These are phyloP conservation scores for Peronospora destructor DNA, from an alignment of 352 stramenopile species.

Conservation along the genomic window DNA sequence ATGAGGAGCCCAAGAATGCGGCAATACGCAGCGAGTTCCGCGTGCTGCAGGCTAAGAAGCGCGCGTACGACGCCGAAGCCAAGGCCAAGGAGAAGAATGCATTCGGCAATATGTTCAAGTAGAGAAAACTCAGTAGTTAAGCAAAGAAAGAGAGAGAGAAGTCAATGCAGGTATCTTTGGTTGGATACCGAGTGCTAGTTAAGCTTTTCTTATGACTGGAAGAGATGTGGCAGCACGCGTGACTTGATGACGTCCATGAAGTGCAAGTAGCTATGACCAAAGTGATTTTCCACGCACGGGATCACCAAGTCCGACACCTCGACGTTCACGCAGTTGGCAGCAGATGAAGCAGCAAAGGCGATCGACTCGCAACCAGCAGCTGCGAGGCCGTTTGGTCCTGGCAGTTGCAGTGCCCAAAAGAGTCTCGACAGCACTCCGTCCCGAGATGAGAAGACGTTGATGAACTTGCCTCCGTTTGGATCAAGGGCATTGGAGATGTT, in stretches of 20 bases:
- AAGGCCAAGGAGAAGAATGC: conserved; percentile 45
- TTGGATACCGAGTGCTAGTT: conserved; percentile 3
- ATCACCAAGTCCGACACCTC: conserved; percentile 65
- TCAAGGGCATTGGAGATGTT: conserved; percentile 35
- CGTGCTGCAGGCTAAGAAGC: conserved; percentile 40
- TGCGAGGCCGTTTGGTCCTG: conserved; percentile 23
- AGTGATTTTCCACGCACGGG: conserved; percentile 54
- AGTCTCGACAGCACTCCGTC: conserved; percentile 71
- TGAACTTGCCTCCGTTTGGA: conserved; percentile 35
- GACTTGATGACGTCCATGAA: conserved; percentile 59
- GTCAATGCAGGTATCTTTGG: conserved; percentile 8
- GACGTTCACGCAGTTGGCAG: conserved; percentile 38
- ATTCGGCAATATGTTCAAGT: conserved; percentile 77
- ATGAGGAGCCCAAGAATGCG: conserved; percentile 64
- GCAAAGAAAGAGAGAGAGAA: background rate
- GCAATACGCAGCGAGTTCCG: conserved; percentile 58
- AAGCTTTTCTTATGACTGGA: conserved; percentile 3
- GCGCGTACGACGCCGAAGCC: conserved; percentile 53
- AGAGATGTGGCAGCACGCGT: conserved; percentile 44
- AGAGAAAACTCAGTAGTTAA: conserved; percentile 6
- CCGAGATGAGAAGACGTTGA: conserved; percentile 76
- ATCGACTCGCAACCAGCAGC: conserved; percentile 50
- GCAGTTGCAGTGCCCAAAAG: conserved; percentile 64
- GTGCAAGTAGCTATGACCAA: conserved; percentile 69
- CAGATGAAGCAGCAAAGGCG: conserved; percentile 20